These are phyloP conservation scores for Penicillium sp. DNA, from an alignment of 2,329 filamentous ascomycete species.

Conservation along the genomic window DNA sequence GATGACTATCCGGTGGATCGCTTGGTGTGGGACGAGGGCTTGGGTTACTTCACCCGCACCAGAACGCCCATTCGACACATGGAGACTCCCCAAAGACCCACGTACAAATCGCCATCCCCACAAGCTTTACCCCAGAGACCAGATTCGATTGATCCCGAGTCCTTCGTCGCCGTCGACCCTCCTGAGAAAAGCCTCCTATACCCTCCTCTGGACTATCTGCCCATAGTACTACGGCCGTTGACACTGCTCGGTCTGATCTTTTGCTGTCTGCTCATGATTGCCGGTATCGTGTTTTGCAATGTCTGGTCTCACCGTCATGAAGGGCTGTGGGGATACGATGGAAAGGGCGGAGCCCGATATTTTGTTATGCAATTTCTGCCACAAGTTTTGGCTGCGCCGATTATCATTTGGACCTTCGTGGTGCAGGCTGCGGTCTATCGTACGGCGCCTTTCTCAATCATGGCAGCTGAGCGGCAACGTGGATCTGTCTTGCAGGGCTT, in stretches of 20 bases:
- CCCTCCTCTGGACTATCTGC: constrained; percentile 65
- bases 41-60: constrained; percentile 43
- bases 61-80: constrained; percentile 29
- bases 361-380: constrained; percentile 86
- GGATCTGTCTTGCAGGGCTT: constrained; percentile 64
- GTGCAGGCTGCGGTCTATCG: constrained; percentile 72
- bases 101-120: constrained; percentile 32
- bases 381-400: constrained; percentile 66
- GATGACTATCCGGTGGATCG: constrained; percentile 52
- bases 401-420: constrained; percentile 75
- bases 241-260: constrained; percentile 58
- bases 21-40: constrained; percentile 48
- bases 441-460: constrained; percentile 71
- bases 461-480: constrained; percentile 63
- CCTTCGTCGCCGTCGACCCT: constrained; percentile 50
- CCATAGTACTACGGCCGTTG: constrained; percentile 65
- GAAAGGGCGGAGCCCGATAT: constrained; percentile 70
- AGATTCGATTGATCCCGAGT: constrained; percentile 35
- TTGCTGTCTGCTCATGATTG: constrained; percentile 67
- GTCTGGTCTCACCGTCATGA: constrained; percentile 61
- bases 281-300: constrained; percentile 68
- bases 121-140: constrained; percentile 34
- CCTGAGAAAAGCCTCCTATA: constrained; percentile 45
- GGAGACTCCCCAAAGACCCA: constrained; percentile 34
- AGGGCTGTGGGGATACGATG: constrained; percentile 66